These are phyloP conservation scores for Agrostemma githago DNA, from an alignment of 148 eudicot species.

Conservation along the genomic window DNA sequence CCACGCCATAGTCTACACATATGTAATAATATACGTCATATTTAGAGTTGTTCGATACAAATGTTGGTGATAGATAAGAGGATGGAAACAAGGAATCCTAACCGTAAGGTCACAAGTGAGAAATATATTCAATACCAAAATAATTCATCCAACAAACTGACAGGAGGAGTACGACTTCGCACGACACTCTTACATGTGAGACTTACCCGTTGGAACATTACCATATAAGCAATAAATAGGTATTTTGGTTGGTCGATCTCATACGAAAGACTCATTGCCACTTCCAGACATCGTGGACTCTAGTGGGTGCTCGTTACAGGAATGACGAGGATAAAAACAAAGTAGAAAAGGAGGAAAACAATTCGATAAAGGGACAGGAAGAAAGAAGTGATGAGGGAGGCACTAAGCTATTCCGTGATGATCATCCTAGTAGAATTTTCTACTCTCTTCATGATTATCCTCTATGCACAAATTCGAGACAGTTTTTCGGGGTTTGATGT, in stretches of 20 bases:
- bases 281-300: too few species aligned
- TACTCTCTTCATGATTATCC: neutral
- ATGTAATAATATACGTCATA: neutral
- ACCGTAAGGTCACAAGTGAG: neutral
- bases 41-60: neutral
- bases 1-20: conserved; percentile 70
- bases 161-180: neutral
- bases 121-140: neutral
- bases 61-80: neutral
- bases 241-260: neutral
- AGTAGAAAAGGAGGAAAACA: neutral
- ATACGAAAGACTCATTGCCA: neutral
- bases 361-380: neutral
- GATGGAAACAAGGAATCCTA: neutral
- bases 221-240: neutral
- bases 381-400: neutral
- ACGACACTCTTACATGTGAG: neutral
- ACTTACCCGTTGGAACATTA: neutral
- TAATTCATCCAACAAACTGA: neutral
- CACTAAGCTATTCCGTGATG: neutral
- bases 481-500: neutral
- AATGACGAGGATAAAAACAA: neutral
- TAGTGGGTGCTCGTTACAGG: neutral
- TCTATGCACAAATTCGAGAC: neutral
- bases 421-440: neutral